Conservation (phyloP, 1,139 yeast genomes). For the Yamadazyma aaseri region DNA sequence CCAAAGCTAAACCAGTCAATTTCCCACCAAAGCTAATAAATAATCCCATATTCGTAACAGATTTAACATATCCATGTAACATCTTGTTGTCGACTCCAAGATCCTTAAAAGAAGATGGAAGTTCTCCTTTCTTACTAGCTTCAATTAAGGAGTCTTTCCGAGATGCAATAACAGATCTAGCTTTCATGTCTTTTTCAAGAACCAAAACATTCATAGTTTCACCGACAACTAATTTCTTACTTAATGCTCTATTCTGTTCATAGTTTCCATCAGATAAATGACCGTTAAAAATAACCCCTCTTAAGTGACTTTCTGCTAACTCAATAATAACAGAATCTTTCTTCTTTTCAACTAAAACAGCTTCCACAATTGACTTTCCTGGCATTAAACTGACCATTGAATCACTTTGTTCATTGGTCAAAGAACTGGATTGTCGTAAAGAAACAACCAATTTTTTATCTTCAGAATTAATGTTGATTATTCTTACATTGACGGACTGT, state of each 20-base stretch:
- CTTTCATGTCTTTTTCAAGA: slow-evolving; percentile 63
- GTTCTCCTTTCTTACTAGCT: slow-evolving; percentile 51
- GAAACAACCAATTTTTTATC: slow-evolving; percentile 65
- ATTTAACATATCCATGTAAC: slow-evolving; percentile 72
- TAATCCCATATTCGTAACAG: slow-evolving; percentile 74
- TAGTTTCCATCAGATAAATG: slow-evolving; percentile 75
- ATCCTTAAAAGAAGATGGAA: slow-evolving; percentile 64
- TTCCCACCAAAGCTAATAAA: slow-evolving; percentile 81
- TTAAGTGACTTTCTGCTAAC: slow-evolving; percentile 50
- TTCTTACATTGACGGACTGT: slow-evolving; percentile 76
- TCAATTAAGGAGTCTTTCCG: slow-evolving; percentile 66
- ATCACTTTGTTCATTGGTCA: slow-evolving; percentile 48
- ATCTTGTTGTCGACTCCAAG: slow-evolving; percentile 48
- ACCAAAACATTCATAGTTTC: slow-evolving; percentile 58
- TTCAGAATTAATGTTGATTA: slow-evolving; percentile 56
- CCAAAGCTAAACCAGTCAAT: slow-evolving; percentile 80
- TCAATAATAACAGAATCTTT: slow-evolving; percentile 73
- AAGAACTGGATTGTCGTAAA: slow-evolving; percentile 62
- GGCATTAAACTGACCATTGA: slow-evolving; percentile 49
- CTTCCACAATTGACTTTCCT: slow-evolving; percentile 67
- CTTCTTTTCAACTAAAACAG: slow-evolving; percentile 67
- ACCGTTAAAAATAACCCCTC: slow-evolving; percentile 73
- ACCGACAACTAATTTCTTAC: slow-evolving; percentile 62
- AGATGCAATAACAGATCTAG: slow-evolving; percentile 60
- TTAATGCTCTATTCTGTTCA: slow-evolving; percentile 65